A percentile compares a stretch with the other conserved stretches of the same genome.
Conservation (phyloP, 192 early-diverging fungal species). For the Coemansia sp. region DNA sequence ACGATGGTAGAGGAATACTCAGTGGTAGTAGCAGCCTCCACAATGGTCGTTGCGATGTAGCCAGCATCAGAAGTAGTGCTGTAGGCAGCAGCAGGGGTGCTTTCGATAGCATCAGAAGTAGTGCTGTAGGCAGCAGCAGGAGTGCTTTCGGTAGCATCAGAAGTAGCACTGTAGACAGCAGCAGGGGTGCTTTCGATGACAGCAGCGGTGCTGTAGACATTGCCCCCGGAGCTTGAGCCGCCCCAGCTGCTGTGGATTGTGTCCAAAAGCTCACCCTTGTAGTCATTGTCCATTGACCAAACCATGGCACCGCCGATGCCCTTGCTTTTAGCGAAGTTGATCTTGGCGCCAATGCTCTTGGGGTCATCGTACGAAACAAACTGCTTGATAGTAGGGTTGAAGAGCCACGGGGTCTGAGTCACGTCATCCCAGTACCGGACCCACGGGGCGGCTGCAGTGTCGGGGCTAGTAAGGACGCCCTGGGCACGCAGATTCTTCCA, state of each 20-base stretch:
- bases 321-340: constrained; percentile 57
- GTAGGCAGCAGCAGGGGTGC: neutral
- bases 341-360: constrained; percentile 59
- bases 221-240: neutral
- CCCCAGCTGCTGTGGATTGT: constrained; percentile 1
- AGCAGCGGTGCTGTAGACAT: neutral
- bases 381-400: constrained; percentile 56
- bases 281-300: constrained; percentile 66
- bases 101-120: neutral
- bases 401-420: constrained; percentile 71
- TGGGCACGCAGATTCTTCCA: constrained; percentile 61
- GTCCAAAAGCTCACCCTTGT: constrained; percentile 61
- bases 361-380: constrained; percentile 74
- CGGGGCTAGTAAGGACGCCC: constrained; percentile 34
- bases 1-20: no score
- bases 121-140: neutral
- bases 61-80: neutral
- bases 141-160: neutral
- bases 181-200: neutral
- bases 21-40: neutral
- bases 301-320: constrained; percentile 66
- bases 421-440: constrained; percentile 61
- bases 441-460: constrained; percentile 53
- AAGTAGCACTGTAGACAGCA: neutral
- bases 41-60: neutral